These are phyloP conservation scores for Antarctomyces pellizariae DNA, from an alignment of 495 filamentous ascomycete species.

Conservation along the genomic window DNA sequence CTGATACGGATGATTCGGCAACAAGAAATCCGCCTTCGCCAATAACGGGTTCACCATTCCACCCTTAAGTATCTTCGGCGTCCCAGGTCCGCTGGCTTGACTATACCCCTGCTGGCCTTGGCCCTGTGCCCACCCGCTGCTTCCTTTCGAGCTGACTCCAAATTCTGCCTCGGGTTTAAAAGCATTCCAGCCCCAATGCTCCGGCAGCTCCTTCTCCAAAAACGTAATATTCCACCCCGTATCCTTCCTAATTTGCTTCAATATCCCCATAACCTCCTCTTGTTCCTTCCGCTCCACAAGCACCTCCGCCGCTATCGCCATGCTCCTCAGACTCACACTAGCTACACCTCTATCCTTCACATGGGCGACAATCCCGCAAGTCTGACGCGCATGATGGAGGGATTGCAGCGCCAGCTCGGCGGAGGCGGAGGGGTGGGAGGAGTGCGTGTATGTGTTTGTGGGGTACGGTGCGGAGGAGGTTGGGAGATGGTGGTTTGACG, in stretches of 20 bases:
- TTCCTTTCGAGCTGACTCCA: too few relatives aligned
- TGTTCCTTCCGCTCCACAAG: slow-evolving; percentile 47
- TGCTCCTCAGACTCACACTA: slow-evolving; percentile 49
- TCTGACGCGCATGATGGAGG: slow-evolving; percentile 47
- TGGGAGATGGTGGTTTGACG: slow-evolving; percentile 36
- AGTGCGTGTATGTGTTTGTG: too few relatives aligned
- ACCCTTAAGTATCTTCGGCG: too few relatives aligned
- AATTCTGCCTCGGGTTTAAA: too few relatives aligned
- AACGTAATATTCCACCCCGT: slow-evolving; percentile 57
- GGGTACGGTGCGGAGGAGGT: too few relatives aligned
- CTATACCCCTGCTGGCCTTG: too few relatives aligned
- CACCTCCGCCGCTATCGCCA: slow-evolving; percentile 58
- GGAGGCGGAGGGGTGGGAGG: slow-evolving; percentile 21
- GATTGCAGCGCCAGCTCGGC: slow-evolving; percentile 47
- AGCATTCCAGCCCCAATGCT: slow-evolving; percentile 68
- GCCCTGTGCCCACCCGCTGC: too few relatives aligned
- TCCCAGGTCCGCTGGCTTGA: too few relatives aligned
- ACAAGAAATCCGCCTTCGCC: slow-evolving; percentile 41
- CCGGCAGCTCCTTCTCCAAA: slow-evolving; percentile 42
- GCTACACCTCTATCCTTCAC: slow-evolving; percentile 60
- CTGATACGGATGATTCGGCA: slow-evolving; percentile 56
- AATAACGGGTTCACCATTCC: slow-evolving; percentile 41
- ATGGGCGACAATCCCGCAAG: slow-evolving; percentile 75
- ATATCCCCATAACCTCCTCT: slow-evolving; percentile 57
- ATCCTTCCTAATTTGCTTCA: slow-evolving; percentile 49